Percentiles rank a stretch among this genome's conserved stretches.
These are phyloP conservation scores for Phytophthora multivora DNA, from an alignment of 352 stramenopile species.

Conservation along the genomic window DNA sequence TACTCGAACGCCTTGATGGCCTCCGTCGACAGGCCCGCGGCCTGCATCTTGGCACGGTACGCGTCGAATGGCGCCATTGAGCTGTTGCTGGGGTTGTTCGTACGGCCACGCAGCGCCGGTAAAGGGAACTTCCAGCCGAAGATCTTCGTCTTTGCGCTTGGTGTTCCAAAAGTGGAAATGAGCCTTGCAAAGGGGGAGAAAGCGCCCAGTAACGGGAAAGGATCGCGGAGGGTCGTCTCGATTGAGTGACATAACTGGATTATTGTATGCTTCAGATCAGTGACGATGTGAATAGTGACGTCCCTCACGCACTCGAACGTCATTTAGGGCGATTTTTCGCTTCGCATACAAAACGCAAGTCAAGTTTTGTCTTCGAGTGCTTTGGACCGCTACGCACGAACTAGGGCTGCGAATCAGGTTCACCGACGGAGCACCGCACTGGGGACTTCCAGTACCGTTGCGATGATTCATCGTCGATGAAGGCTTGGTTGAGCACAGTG, in stretches of 20 bases:
- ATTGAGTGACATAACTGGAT: slow-evolving; percentile 16
- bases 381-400: slow-evolving; percentile 14
- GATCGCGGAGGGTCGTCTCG: slow-evolving; percentile 17
- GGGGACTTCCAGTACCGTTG: background rate
- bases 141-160: slow-evolving; percentile 51
- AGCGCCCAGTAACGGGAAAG: slow-evolving; percentile 4
- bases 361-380: slow-evolving; percentile 1
- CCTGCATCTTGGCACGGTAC: slow-evolving; percentile 96
- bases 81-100: slow-evolving; percentile 32
- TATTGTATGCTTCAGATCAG: slow-evolving; percentile 12
- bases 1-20: slow-evolving; percentile 98
- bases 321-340: background rate
- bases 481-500: slow-evolving; percentile 10
- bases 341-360: slow-evolving; percentile 13
- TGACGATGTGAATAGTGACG: slow-evolving; percentile 6
- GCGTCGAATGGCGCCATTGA: slow-evolving; percentile 70
- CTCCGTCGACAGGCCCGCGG: slow-evolving; percentile 93
- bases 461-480: background rate
- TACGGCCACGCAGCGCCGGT: slow-evolving; percentile 35
- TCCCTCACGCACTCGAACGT: background rate
- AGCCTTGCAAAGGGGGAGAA: background rate
- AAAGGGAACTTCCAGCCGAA: slow-evolving; percentile 38
- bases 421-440: background rate
- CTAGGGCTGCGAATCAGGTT: slow-evolving; percentile 17
- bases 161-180: slow-evolving; percentile 40